Conservation (phyloP, 495 filamentous ascomycete genomes). For the Penicillium fimorum region DNA sequence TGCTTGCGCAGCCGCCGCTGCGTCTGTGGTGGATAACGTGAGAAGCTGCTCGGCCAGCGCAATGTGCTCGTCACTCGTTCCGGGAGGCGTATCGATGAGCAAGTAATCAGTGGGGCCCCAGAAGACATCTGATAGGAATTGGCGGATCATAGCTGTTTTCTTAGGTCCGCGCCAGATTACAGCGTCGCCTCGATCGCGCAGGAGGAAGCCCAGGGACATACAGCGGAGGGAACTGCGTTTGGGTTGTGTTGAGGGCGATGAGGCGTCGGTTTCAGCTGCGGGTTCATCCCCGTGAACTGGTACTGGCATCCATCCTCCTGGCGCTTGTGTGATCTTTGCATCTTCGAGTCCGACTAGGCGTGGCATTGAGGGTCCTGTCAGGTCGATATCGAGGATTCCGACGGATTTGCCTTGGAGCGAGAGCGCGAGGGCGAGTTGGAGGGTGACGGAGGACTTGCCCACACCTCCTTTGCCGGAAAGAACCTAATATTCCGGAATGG, state of each 20-base stretch:
- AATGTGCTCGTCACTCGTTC: slow-evolving; percentile 97
- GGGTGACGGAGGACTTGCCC: slow-evolving; percentile 94
- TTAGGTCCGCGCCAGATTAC: slow-evolving; percentile 98
- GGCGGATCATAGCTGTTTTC: slow-evolving; percentile 98
- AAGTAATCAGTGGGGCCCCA: slow-evolving; percentile 88
- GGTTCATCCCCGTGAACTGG: slow-evolving; percentile 60
- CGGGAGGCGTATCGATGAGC: slow-evolving; percentile 92
- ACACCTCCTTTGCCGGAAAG: slow-evolving; percentile 98
- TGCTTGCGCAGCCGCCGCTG: slow-evolving; percentile 20
- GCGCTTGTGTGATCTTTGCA: slow-evolving; percentile 84
- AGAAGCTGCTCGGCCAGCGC: slow-evolving; percentile 84
- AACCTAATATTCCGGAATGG: slow-evolving; percentile 38
- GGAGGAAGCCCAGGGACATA: slow-evolving; percentile 92
- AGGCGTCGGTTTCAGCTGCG: not conserved
- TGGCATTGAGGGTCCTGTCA: slow-evolving; percentile 94
- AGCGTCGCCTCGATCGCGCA: slow-evolving; percentile 78
- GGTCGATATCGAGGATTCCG: slow-evolving; percentile 92
- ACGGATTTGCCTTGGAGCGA: slow-evolving; percentile 80
- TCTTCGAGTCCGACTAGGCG: slow-evolving; percentile 87
- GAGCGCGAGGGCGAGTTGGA: slow-evolving; percentile 89
- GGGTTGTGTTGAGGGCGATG: slow-evolving; percentile 13
- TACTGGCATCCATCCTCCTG: slow-evolving; percentile 87
- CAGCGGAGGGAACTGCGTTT: slow-evolving; percentile 66
- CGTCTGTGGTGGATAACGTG: slow-evolving; percentile 42
- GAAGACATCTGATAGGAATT: slow-evolving; percentile 89